Base-by-base conservation (phyloP, 495 filamentous ascomycete species). In the Daldinia loculata region DNA sequence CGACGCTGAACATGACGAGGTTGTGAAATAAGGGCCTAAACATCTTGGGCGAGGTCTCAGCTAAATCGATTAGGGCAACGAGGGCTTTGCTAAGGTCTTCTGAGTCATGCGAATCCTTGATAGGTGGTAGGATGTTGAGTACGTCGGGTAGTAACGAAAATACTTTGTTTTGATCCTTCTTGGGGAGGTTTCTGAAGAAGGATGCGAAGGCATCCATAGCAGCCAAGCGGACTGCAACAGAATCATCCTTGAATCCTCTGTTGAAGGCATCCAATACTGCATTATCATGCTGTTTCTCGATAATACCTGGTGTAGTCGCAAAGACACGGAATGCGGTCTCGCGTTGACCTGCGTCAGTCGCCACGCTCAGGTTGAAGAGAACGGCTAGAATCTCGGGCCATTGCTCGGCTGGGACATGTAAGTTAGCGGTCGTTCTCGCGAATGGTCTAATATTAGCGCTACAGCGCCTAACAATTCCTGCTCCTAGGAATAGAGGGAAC, bases 201-300 rank as follows among this genome's bases (percentile, higher is more conserved):
- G 95, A 90, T 14, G 95, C 90, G 76, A 98, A 98, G 9, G 96
- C 96, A 72, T 98, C 93, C 91, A 98, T 95, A 59, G 96, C 93
- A 36, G 95, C 89, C 66, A 98, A 89, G 51, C 94, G 91, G 89
- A 96, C 93, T 19, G 87, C 80, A 41, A 93, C 88, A 34, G 93
- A 90, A 26, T 89, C 89, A 81, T 99, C 96, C 70, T 92, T 92
- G 81, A 99, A 97, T 17, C 94, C 96, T 70, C 89, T 91, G 61
- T 90, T 88, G 76, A 99, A 99, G 2, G 94, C 94, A 38, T 84
- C 83, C 11, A 94, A 80, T 14, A 98, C 93, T 24, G 90, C 88
- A 67, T 93, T 91, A 74, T 97, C 92, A 74, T 99, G 95, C 73
- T 97, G 93, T 80, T 90, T 95, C 79, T 97, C 94, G 72, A 99